These are phyloP conservation scores for Jackrogersella minutella DNA, from an alignment of 495 filamentous ascomycete species.

Conservation along the genomic window DNA sequence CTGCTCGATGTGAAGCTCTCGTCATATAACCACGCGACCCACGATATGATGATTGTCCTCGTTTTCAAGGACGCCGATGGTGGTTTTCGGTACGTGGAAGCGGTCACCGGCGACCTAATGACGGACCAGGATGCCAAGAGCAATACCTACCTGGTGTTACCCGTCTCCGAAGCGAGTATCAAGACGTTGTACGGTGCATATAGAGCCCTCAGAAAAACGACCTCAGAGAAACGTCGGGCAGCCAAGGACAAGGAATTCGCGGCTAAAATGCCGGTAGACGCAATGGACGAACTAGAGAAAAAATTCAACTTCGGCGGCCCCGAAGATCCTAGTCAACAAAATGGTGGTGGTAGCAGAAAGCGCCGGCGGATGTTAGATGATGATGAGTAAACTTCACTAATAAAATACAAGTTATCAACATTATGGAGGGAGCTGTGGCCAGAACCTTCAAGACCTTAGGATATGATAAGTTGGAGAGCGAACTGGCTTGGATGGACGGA, in stretches of 20 bases:
- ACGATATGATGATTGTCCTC: slow-evolving; percentile 22
- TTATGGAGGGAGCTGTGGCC: too few relatives aligned
- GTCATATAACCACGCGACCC: slow-evolving; percentile 15
- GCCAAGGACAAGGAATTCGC: slow-evolving; percentile 29
- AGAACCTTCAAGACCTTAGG: too few relatives aligned
- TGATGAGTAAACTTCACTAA: not conserved
- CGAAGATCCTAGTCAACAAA: not conserved
- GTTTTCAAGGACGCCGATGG: slow-evolving; percentile 1
- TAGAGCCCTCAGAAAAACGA: slow-evolving; percentile 15
- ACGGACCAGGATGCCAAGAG: not conserved
- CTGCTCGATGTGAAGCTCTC: slow-evolving; percentile 32
- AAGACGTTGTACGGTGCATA: slow-evolving; percentile 33
- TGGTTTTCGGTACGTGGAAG: slow-evolving; percentile 8
- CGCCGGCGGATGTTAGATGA: slow-evolving; percentile 30
- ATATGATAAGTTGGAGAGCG: too few relatives aligned
- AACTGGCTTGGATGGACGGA: too few relatives aligned
- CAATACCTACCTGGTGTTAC: slow-evolving; percentile 12
- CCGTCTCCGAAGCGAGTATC: slow-evolving; percentile 22
- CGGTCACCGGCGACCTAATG: slow-evolving; percentile 6
- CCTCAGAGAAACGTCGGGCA: slow-evolving; percentile 26
- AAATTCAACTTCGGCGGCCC: slow-evolving; percentile 4
- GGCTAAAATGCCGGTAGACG: slow-evolving; percentile 14
- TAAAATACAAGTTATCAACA: not conserved
- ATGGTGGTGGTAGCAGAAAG: slow-evolving; percentile 10
- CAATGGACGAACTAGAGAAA: slow-evolving; percentile 22